phyloP scores from a whole-genome alignment of 495 filamentous ascomycete species.

The Neurospora sp. region DNA sequence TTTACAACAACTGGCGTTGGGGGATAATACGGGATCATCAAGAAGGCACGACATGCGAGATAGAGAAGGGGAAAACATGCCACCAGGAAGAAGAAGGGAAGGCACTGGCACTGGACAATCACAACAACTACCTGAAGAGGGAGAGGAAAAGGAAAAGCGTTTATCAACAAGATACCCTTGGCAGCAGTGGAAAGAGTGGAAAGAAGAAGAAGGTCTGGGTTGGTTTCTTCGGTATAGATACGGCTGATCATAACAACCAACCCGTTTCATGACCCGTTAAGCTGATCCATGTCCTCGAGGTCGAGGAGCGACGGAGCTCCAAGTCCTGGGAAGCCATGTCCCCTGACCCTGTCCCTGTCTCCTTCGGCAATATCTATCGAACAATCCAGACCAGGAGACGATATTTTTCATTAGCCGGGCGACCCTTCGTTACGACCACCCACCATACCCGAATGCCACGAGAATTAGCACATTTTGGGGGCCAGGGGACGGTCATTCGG shows the following conservation, averaged over 20 bases:
- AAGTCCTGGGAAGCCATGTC: too few species aligned
- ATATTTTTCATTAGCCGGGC: too few species aligned
- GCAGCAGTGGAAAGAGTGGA: background rate
- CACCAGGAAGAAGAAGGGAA: background rate
- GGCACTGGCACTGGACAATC: background rate
- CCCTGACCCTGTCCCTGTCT: too few species aligned
- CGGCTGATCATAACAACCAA: background rate
- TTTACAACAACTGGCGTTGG: background rate
- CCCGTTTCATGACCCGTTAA: too few species aligned
- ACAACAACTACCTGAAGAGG: background rate
- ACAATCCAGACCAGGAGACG: too few species aligned
- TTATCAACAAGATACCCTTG: background rate
- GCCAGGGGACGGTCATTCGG: too few species aligned
- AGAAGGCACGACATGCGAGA: background rate
- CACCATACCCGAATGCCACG: too few species aligned
- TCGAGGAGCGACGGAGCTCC: too few species aligned
- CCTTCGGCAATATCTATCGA: too few species aligned
- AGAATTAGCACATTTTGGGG: too few species aligned
- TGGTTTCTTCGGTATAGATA: background rate
- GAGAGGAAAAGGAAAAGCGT: background rate
- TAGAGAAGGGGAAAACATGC: background rate
- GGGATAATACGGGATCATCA: background rate
- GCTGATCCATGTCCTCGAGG: too few species aligned
- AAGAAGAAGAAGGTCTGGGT: background rate
- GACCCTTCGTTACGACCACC: too few species aligned